Base-by-base conservation (phyloP, 495 filamentous ascomycete genomes). In the Corynascus novoguineensis region DNA sequence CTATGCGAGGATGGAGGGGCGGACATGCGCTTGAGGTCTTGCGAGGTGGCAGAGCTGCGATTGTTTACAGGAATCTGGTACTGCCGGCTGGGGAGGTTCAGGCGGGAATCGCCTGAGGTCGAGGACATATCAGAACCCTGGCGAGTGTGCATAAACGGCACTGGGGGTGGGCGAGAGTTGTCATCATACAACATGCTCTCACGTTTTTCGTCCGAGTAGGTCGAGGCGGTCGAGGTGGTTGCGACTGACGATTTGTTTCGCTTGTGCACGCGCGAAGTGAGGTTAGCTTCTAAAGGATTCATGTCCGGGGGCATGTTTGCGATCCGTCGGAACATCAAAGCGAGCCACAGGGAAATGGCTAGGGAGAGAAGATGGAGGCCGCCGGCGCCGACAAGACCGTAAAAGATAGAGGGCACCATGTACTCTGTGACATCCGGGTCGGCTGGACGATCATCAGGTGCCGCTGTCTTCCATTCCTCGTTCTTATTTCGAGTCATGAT, bases 251-350 rank as follows among this genome's bases (percentile, higher is more conserved):
- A 87, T 67, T 88, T 88, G 72, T 86, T 90, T 58, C 85, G 79
- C 73, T 88, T 91, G 83, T 83, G 78, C 47, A 62, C 64, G 38
- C 90, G 84, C 11, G 88, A 84, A 5, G 91, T 96, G 35, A 95
- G 71, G 61, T 93, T 86, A 61, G 87, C 83, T 64, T 96, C 91
- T 8, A 96, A 73, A 8, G 91, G 91, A 61, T 96, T 96, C 86
- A 95, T 88, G 62, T 96, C 91, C 0, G 91, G 91, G 2, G 91
- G 91, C 53, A 96, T 78, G 14, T 75, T 75, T 24, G 83, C 74
- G 61, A 96, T 96, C 60, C 88, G 83, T 10, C 84, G 82, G 83
- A 95, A 95, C 58, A 87, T 79, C 48, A 88, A 62, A 2, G 80
- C 81, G 7, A 96, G 76, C 61, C 83, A 95, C 21, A 87, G 66